A percentile compares a stretch with the other conserved stretches of the same genome.
Evolutionary conservation across 2,329 filamentous ascomycete genomes (phyloP).

Genomic region (Colletotrichum sp.): DNA sequence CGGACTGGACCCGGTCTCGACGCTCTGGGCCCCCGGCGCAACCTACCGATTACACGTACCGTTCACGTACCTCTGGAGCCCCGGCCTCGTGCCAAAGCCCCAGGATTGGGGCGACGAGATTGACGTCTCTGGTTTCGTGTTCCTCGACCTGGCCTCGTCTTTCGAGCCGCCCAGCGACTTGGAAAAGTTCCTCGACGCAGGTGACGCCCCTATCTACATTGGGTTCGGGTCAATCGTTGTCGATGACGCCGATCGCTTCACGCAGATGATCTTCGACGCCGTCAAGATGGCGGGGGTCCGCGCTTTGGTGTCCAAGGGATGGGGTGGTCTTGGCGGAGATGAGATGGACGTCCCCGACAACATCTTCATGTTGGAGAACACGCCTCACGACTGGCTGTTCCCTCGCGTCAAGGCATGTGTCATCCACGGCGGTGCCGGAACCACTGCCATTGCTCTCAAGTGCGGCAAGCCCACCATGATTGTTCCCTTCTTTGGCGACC

Average conservation of each 20-base stretch:
- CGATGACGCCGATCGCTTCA: slow-evolving; percentile 72
- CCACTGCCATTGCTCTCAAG: slow-evolving; percentile 75
- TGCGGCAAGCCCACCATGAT: slow-evolving; percentile 76
- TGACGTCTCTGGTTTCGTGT: slow-evolving; percentile 79
- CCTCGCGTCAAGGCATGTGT: slow-evolving; percentile 69
- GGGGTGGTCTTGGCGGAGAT: slow-evolving; percentile 71
- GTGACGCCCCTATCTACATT: slow-evolving; percentile 70
- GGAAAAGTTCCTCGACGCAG: slow-evolving; percentile 57
- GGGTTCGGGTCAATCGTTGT: slow-evolving; percentile 80
- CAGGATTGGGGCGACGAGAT: slow-evolving; percentile 72
- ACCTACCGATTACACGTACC: slow-evolving; percentile 76
- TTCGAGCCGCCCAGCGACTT: slow-evolving; percentile 64
- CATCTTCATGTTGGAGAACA: slow-evolving; percentile 75
- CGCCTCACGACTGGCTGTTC: slow-evolving; percentile 79
- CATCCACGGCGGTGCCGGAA: slow-evolving; percentile 80
- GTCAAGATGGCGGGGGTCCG: slow-evolving; percentile 69
- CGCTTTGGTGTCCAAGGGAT: slow-evolving; percentile 76
- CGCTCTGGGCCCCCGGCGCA: slow-evolving; percentile 76
- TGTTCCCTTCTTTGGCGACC: slow-evolving; percentile 81
- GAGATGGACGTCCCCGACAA: slow-evolving; percentile 58
- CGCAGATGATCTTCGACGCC: slow-evolving; percentile 73
- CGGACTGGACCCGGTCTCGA: slow-evolving; percentile 74
- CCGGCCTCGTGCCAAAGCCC: slow-evolving; percentile 68
- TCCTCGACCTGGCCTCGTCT: slow-evolving; percentile 69
- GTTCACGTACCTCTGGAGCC: slow-evolving; percentile 76